Percentiles rank a stretch among this genome's conserved stretches.
Evolutionary conservation across 345 rosid genomes (phyloP).

Genomic region (Populus davidiana): DNA sequence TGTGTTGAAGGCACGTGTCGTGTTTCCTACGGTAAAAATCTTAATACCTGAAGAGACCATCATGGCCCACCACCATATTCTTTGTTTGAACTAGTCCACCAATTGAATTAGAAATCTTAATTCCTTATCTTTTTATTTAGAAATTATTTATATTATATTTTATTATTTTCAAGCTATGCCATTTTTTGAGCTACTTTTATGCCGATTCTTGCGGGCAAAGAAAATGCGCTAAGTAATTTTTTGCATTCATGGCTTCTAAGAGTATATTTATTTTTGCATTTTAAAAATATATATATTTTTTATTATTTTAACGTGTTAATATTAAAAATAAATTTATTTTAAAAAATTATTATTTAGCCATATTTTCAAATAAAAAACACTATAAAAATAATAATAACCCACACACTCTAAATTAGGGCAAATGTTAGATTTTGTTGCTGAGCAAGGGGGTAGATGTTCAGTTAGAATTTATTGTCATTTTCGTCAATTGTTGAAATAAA

Average conservation of each 20-base stretch:
- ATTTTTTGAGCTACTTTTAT: constrained; percentile 3
- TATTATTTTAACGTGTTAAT: no score
- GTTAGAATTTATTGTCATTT: constrained; percentile 18
- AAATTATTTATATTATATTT: no score
- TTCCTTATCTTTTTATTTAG: no score
- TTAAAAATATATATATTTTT: no score
- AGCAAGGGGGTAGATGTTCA: constrained; percentile 13
- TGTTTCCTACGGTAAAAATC: not conserved
- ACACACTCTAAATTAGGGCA: not conserved
- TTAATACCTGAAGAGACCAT: not conserved
- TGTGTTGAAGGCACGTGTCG: not conserved
- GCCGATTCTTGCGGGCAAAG: not conserved
- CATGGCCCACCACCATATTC: not conserved
- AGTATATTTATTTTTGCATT: no score
- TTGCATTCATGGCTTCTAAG: constrained; percentile 20
- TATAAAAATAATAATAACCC: no score
- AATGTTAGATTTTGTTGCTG: constrained; percentile 17
- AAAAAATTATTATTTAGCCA: no score
- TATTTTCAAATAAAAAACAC: no score
- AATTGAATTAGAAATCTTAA: no score
- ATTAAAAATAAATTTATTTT: no score
- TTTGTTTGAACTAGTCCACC: not conserved
- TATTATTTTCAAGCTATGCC: not conserved
- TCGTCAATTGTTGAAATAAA: not conserved
- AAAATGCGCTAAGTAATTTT: constrained; percentile 23